Conservation (phyloP, 2,329 filamentous ascomycete genomes). For the Tolypocladium ophioglossoides region DNA sequence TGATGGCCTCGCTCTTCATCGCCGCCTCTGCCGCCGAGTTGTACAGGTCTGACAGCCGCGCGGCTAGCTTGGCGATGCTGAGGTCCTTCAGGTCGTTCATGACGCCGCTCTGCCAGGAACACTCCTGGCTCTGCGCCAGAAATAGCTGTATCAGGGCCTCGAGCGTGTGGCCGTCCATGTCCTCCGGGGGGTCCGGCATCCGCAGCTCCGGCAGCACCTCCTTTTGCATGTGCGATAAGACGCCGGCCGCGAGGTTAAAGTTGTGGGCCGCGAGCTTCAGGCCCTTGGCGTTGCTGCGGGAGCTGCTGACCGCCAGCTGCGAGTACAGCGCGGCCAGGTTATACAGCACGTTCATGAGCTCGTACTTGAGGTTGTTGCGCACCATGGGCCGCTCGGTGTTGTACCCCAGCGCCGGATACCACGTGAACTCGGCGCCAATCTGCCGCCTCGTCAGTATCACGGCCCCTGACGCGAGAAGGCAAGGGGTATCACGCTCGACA, state of each 20-base stretch:
- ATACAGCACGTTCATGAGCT: conserved; percentile 85
- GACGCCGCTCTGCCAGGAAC: conserved; percentile 95
- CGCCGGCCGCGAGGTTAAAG: conserved; percentile 78
- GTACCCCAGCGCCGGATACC: conserved; percentile 91
- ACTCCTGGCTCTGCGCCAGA: conserved; percentile 90
- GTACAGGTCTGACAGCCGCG: conserved; percentile 84
- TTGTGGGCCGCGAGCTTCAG: conserved; percentile 84
- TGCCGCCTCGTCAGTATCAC: conserved; percentile 21
- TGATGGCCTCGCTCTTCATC: conserved; percentile 80
- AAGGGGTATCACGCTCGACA: background rate
- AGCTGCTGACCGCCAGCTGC: conserved; percentile 74
- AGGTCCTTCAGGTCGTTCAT: conserved; percentile 89
- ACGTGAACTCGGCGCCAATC: conserved; percentile 92
- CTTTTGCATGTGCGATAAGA: conserved; percentile 67
- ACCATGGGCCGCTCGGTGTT: conserved; percentile 65
- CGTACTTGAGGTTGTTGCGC: conserved; percentile 61
- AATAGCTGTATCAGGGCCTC: conserved; percentile 75
- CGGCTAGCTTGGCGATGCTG: conserved; percentile 82
- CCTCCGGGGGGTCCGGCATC: conserved; percentile 73
- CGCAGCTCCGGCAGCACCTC: conserved; percentile 74
- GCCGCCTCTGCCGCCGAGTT: conserved; percentile 73
- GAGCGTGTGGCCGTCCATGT: conserved; percentile 86
- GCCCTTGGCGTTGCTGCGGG: conserved; percentile 68
- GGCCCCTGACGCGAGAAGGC: background rate
- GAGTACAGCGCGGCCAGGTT: conserved; percentile 92